These are phyloP conservation scores for Corchorus olitorius DNA, from an alignment of 345 rosid genomes.

Conservation along the genomic window DNA sequence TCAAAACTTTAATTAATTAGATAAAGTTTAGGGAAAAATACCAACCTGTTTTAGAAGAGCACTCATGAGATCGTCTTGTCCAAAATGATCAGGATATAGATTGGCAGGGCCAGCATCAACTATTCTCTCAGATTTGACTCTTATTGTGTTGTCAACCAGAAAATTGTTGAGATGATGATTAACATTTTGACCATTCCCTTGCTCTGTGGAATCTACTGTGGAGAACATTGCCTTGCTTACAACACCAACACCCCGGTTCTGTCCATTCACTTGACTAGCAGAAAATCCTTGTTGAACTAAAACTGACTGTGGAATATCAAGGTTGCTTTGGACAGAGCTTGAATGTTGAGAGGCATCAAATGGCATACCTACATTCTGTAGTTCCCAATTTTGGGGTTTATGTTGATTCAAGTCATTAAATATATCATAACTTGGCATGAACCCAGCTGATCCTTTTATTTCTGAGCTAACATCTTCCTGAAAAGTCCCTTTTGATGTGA, in stretches of 20 bases:
- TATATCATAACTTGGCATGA: constrained; percentile 56
- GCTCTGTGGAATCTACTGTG: constrained; percentile 31
- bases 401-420: constrained; percentile 64
- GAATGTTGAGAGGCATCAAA: constrained; percentile 54
- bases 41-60: constrained; percentile 82
- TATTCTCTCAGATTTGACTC: constrained; percentile 68
- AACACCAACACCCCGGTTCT: constrained; percentile 35
- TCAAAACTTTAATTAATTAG: neutral
- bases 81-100: constrained; percentile 57
- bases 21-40: constrained; percentile 13
- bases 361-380: constrained; percentile 56
- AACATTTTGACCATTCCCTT: constrained; percentile 31
- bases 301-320: constrained; percentile 39
- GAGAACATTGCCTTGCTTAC: constrained; percentile 41
- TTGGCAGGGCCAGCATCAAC: constrained; percentile 43
- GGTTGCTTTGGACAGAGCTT: constrained; percentile 41
- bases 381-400: constrained; percentile 69
- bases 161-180: constrained; percentile 38
- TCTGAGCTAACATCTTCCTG: constrained; percentile 62
- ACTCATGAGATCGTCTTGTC: constrained; percentile 90
- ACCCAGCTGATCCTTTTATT: constrained; percentile 52
- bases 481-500: constrained; percentile 48
- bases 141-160: constrained; percentile 46
- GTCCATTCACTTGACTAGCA: constrained; percentile 52
- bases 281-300: constrained; percentile 55